A percentile compares a stretch with the other conserved stretches of the same genome.
Conservation (phyloP, 2,329 filamentous ascomycete species). For the Fusarium multiceps region DNA sequence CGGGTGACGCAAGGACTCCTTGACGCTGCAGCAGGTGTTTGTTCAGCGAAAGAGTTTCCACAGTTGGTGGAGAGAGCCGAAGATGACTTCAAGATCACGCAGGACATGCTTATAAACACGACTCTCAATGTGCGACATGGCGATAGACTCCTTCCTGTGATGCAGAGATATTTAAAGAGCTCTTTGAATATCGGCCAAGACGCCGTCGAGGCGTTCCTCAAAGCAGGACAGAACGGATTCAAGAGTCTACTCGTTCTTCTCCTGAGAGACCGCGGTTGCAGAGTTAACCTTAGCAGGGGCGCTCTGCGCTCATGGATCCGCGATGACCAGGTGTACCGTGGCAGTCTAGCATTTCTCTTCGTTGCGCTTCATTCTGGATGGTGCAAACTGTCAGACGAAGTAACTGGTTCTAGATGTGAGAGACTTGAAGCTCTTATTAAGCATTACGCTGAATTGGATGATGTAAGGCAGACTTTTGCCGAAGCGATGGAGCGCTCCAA, state of each 20-base stretch:
- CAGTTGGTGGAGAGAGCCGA: conserved; percentile 18
- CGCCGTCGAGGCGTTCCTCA: conserved; percentile 23
- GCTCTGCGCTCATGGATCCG: conserved; percentile 26
- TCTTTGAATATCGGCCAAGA: conserved; percentile 17
- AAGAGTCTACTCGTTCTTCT: conserved; percentile 26
- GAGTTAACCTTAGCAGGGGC: conserved; percentile 20
- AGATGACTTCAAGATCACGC: conserved; percentile 26
- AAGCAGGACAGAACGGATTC: conserved; percentile 24
- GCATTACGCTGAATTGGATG: conserved; percentile 27
- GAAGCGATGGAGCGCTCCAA: conserved; percentile 29
- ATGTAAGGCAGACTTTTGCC: conserved; percentile 21
- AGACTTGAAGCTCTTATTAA: conserved; percentile 21
- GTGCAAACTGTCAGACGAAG: conserved; percentile 20
- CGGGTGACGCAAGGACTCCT: conserved; percentile 21
- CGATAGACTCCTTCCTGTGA: conserved; percentile 23
- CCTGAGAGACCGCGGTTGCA: conserved; percentile 22
- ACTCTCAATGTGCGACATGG: conserved; percentile 22
- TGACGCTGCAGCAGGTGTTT: conserved; percentile 24
- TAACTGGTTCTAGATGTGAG: conserved; percentile 12
- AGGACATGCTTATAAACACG: conserved; percentile 32
- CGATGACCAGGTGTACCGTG: conserved; percentile 19
- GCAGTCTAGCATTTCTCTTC: conserved; percentile 26
- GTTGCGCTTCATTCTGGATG: conserved; percentile 27
- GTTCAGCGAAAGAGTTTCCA: conserved; percentile 23
- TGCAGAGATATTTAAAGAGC: conserved; percentile 20